These are phyloP conservation scores for Carex kokanica DNA, from an alignment of 176 grass and related monocot species.

Conservation along the genomic window DNA sequence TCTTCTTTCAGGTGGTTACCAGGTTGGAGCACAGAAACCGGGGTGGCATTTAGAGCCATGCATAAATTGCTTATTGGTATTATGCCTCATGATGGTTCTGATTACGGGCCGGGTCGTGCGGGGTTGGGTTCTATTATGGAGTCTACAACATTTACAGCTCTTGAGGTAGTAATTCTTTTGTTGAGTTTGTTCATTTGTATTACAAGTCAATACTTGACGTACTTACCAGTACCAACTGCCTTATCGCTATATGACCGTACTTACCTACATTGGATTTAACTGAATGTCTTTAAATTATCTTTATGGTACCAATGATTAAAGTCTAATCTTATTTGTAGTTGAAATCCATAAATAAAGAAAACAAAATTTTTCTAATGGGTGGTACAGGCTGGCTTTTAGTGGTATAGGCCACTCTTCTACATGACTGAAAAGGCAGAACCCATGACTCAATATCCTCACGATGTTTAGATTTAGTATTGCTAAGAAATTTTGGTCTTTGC, in stretches of 20 bases:
- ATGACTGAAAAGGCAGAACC: neutral
- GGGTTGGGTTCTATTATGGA: constrained; percentile 41
- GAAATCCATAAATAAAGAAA: neutral
- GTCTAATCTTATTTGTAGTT: neutral
- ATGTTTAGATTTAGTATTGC: neutral
- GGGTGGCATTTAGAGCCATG: constrained; percentile 65
- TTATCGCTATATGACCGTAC: neutral
- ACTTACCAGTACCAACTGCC: neutral
- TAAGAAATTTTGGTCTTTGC: neutral
- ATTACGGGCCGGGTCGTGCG: neutral
- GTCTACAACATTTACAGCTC: constrained; percentile 68
- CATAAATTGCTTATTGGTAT: constrained; percentile 54
- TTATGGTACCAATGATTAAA: neutral
- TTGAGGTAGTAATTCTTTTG: constrained; percentile 50
- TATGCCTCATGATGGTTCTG: constrained; percentile 49
- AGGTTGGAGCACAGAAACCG: constrained; percentile 69
- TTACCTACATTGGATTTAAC: neutral
- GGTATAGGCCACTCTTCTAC: neutral
- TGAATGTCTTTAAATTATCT: neutral
- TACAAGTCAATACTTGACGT: neutral
- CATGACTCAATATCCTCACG: neutral
- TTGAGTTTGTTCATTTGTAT: neutral
- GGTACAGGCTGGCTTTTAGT: neutral
- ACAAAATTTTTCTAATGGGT: neutral
- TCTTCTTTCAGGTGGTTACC: constrained; percentile 77